phyloP scores from a whole-genome alignment of 2,329 filamentous ascomycete species.

The Pseudogymnoascus sp. region DNA sequence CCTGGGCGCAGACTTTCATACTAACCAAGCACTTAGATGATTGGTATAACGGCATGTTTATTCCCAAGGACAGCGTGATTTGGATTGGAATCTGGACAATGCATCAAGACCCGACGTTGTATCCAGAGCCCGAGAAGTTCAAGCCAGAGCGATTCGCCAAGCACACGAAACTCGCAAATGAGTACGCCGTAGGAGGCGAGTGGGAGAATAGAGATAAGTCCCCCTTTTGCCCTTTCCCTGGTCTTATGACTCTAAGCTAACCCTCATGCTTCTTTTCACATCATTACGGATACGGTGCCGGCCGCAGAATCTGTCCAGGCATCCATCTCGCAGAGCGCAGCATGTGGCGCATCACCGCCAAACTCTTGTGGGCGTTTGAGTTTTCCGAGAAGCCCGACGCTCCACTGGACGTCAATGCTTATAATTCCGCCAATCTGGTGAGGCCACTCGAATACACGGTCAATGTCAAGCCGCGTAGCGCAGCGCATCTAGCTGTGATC shows the following conservation, averaged over 20 bases:
- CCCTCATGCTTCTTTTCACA: conserved; percentile 16
- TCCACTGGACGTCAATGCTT: conserved; percentile 7
- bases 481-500: too few species aligned
- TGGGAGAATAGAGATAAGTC: conserved; percentile 17
- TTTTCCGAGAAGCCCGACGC: conserved; percentile 7
- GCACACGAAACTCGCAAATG: background rate
- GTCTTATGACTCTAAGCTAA: too few species aligned
- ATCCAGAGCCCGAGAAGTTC: conserved; percentile 3
- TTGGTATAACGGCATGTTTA: conserved; percentile 27
- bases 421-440: background rate
- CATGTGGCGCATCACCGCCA: conserved; percentile 24
- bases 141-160: conserved; percentile 4
- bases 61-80: conserved; percentile 29
- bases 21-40: conserved; percentile 14
- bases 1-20: background rate
- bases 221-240: too few species aligned
- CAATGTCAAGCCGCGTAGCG: conserved; percentile 11
- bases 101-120: background rate
- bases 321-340: conserved; percentile 29
- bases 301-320: conserved; percentile 29
- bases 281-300: conserved; percentile 27
- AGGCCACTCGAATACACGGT: conserved; percentile 11
- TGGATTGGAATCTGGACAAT: conserved; percentile 3
- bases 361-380: conserved; percentile 28
- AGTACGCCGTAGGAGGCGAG: background rate